Percentiles rank a stretch among this genome's conserved stretches.
Conservation (phyloP, 2,329 filamentous ascomycete genomes). For the Rhynchosporium graminicola region DNA sequence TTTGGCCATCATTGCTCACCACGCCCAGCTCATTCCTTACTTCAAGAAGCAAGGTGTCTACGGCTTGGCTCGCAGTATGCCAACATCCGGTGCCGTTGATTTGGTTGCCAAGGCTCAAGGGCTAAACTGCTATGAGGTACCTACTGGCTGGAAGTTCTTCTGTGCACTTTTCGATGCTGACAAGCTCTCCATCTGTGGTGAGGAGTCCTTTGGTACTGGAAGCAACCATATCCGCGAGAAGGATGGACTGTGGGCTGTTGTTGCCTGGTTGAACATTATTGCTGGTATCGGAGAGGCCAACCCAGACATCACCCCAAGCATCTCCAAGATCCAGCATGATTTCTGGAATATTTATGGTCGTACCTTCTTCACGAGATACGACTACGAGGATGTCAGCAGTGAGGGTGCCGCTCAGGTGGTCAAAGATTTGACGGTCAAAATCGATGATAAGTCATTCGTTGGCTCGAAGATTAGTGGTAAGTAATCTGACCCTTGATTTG, state of each 20-base stretch:
- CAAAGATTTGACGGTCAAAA: constrained; percentile 74
- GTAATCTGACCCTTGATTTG: constrained; percentile 33
- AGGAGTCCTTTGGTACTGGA: constrained; percentile 97
- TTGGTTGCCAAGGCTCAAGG: constrained; percentile 94
- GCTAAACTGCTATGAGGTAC: constrained; percentile 91
- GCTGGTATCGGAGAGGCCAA: constrained; percentile 86
- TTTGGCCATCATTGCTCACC: constrained; percentile 95
- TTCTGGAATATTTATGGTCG: constrained; percentile 97
- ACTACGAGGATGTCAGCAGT: constrained; percentile 93
- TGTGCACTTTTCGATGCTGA: constrained; percentile 91
- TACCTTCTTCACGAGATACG: constrained; percentile 98
- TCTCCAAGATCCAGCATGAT: constrained; percentile 93
- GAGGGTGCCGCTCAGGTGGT: constrained; percentile 91
- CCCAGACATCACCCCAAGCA: constrained; percentile 79
- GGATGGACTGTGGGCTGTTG: constrained; percentile 95
- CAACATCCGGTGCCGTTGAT: constrained; percentile 92
- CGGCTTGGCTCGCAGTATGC: constrained; percentile 95
- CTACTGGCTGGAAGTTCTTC: constrained; percentile 99
- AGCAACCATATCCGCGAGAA: constrained; percentile 99
- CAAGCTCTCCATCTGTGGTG: constrained; percentile 97
- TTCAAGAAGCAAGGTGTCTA: constrained; percentile 98
- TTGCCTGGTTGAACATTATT: constrained; percentile 98
- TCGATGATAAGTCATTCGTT: constrained; percentile 73
- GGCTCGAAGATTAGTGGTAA: constrained; percentile 76
- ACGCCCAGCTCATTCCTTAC: constrained; percentile 94